Evolutionary conservation across 192 early-diverging fungal genomes (phyloP), one percentile per base, ranked within the genome.

Genomic region (Podila minutissima): DNA sequence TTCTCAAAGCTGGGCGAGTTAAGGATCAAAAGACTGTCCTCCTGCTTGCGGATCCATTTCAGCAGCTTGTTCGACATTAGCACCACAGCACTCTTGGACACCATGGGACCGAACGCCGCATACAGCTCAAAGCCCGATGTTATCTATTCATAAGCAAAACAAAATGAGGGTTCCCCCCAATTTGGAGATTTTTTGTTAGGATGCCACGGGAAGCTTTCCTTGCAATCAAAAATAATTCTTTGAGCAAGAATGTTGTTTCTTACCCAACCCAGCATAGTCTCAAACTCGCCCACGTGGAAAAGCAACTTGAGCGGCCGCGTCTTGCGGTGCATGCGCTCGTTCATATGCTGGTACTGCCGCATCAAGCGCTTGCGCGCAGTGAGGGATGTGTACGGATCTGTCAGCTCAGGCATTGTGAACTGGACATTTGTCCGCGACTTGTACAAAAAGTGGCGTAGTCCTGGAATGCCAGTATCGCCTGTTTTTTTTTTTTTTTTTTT

Each of bases 31-130:
- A 95, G 69, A 60, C 86, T 90, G 29, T 93, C 92, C 69, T 93
- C 93, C 32, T 93, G 86, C 66, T 89, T 91, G 61, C 89, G 91
- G 61, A 94, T 90, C 94, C 94, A 95, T 51, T 90, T 87, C n/a
- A 94, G 74, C 31, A 94, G 83, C 41, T 83, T 74, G 73, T 94
- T 94, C 11, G 90, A 89, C 62, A 88, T 83, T 2, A 87, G 75
- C 22, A 93, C 93, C 65, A 94, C 86, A 20, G 83, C 82, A 50
- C 86, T 85, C 58, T 92, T 93, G 5, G 90, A 86, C 19, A 92
- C 86, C 17, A 86, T 50, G 1, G 92, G 89, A 20, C 83, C 82
- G 69, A 92, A 91, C 5, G 89, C 86, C 0, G 88, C 92, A 79
- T 93, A 95, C 8, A 95, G 68, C 81, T 94, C 93, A 82, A 94